Conservation (phyloP, 345 rosid species). For the Eucalyptus sp. region DNA sequence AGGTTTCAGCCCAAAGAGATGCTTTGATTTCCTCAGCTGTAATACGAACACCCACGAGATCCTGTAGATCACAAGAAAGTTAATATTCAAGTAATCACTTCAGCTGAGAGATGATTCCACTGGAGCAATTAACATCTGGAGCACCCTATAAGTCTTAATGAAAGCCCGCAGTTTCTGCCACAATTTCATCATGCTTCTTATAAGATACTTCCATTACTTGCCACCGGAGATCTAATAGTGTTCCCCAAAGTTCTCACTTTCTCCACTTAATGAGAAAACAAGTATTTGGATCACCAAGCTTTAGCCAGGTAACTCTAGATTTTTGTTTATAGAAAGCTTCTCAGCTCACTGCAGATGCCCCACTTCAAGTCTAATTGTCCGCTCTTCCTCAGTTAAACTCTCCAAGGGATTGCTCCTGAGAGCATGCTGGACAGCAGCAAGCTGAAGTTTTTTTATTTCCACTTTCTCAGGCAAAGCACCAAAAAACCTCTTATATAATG, state of each 20-base stretch:
- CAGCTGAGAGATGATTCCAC: not conserved
- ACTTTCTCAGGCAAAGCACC: not conserved
- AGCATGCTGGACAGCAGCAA: not conserved
- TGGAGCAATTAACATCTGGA: not conserved
- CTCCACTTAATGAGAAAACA: not conserved
- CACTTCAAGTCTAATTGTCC: not conserved
- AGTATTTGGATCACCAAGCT: not conserved
- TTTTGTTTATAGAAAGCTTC: not conserved
- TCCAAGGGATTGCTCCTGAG: not conserved
- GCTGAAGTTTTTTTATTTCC: not conserved
- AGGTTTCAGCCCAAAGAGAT: not conserved
- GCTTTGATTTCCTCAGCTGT: not conserved
- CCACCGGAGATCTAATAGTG: not conserved
- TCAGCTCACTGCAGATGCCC: not conserved
- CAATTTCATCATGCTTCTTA: not conserved
- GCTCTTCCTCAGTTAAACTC: not conserved
- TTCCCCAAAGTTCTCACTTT: not conserved
- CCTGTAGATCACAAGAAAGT: not conserved
- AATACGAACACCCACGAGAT: not conserved
- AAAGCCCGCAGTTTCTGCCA: not conserved
- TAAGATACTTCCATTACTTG: not conserved
- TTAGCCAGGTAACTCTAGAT: not conserved
- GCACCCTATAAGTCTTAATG: not conserved
- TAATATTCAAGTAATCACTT: not conserved
- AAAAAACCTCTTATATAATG: not conserved